Evolutionary conservation across 2,329 filamentous ascomycete species (phyloP).

Genomic region (Geosmithia putterillii): DNA sequence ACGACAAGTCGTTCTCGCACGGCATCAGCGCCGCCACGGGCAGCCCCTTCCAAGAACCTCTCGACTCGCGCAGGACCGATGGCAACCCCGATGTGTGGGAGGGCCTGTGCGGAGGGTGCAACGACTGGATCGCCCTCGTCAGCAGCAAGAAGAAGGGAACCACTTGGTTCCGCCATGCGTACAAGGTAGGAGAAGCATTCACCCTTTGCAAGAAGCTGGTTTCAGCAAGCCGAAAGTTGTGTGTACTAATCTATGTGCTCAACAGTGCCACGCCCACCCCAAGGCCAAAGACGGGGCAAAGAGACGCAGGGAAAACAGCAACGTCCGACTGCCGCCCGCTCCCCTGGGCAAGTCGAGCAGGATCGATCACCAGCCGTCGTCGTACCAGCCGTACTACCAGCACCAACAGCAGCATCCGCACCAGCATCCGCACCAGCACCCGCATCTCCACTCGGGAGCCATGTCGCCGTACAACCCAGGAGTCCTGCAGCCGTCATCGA

Average conservation of each 20-base stretch:
- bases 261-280: constrained; percentile 56
- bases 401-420: constrained; percentile 4
- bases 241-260: not conserved
- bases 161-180: constrained; percentile 81
- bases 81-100: constrained; percentile 76
- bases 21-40: constrained; percentile 76
- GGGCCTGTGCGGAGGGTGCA: constrained; percentile 65
- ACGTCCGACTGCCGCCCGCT: constrained; percentile 15
- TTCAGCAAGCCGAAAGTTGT: not conserved
- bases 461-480: too few species aligned
- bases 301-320: constrained; percentile 49
- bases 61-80: constrained; percentile 63
- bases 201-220: too few species aligned
- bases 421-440: constrained; percentile 8
- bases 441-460: not conserved
- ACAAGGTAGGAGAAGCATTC: constrained; percentile 52
- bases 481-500: too few species aligned
- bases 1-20: constrained; percentile 83
- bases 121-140: constrained; percentile 69
- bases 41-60: constrained; percentile 64
- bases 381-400: too few species aligned
- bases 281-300: constrained; percentile 63
- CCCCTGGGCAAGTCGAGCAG: not conserved
- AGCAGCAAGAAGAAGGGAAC: constrained; percentile 89
- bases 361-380: not conserved